Conservation (phyloP, 208 protist genomes). For the Leptomonas pyrrhocoris region DNA sequence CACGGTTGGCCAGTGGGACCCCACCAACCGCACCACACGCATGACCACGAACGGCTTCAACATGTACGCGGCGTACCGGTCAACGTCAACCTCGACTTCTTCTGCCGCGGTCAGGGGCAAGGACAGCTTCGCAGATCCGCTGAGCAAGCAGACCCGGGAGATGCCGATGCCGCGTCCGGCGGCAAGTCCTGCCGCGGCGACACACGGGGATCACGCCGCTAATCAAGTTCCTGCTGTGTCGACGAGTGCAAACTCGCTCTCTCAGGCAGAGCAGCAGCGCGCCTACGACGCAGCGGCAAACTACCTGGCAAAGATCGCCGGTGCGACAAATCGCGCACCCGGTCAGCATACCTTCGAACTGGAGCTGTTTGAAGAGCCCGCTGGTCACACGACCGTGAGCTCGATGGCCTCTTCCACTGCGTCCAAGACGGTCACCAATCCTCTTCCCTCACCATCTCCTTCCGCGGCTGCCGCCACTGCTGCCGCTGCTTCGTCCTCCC, state of each 20-base stretch:
- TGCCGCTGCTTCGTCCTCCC: neutral
- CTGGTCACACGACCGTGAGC: neutral
- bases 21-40: conserved; percentile 23
- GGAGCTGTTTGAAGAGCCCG: conserved; percentile 48
- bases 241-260: neutral
- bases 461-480: neutral
- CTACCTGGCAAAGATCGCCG: conserved; percentile 56
- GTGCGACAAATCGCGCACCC: conserved; percentile 14
- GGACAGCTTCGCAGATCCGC: conserved; percentile 14
- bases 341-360: conserved; percentile 43
- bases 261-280: conserved; percentile 19
- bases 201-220: neutral
- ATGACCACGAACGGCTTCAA: conserved; percentile 63
- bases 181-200: neutral
- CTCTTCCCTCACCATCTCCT: neutral
- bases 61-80: conserved; percentile 40
- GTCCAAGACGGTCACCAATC: neutral
- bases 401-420: neutral
- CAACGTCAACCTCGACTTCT: neutral
- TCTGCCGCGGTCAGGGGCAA: neutral
- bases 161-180: conserved; percentile 1
- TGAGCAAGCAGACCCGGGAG: conserved; percentile 44
- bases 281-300: conserved; percentile 63
- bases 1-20: conserved; percentile 47
- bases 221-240: neutral